A percentile compares a stretch with the other conserved stretches of the same genome.
Conservation (phyloP, 2,329 filamentous ascomycete genomes). For the Penicillium griseofulvum region DNA sequence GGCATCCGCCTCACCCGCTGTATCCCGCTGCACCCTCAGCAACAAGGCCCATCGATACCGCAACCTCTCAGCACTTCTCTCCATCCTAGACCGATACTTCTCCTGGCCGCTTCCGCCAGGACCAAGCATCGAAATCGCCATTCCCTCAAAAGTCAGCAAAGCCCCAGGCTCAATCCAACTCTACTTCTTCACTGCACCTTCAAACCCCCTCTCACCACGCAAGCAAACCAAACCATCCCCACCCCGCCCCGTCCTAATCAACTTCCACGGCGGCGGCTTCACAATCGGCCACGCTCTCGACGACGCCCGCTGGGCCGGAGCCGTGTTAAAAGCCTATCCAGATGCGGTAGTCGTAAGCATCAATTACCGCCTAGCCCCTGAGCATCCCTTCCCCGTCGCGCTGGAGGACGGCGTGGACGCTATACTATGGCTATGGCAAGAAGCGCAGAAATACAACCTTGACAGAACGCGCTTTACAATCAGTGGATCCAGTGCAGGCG, state of each 20-base stretch:
- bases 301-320: constrained; percentile 15
- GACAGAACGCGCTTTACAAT: constrained; percentile 15
- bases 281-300: constrained; percentile 19
- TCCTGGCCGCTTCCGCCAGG: constrained; percentile 14
- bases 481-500: constrained; percentile 20
- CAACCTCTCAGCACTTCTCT: constrained; percentile 10
- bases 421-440: constrained; percentile 21
- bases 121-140: constrained; percentile 10
- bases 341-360: constrained; percentile 23
- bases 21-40: constrained; percentile 3
- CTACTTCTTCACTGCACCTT: constrained; percentile 15
- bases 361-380: constrained; percentile 26
- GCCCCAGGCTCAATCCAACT: constrained; percentile 13
- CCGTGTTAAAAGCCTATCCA: constrained; percentile 10
- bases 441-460: constrained; percentile 17
- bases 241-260: constrained; percentile 16
- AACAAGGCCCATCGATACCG: constrained; percentile 17
- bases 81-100: constrained; percentile 19
- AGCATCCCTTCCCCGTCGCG: constrained; percentile 21
- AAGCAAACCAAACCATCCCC: not conserved
- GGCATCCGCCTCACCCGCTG: not conserved
- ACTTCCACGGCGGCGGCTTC: constrained; percentile 24
- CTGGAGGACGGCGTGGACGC: constrained; percentile 27
- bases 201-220: not conserved
- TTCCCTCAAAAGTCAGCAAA: constrained; percentile 18